These are phyloP conservation scores for Abrus pulchellus DNA, from an alignment of 306 rosid genomes.

Conservation along the genomic window DNA sequence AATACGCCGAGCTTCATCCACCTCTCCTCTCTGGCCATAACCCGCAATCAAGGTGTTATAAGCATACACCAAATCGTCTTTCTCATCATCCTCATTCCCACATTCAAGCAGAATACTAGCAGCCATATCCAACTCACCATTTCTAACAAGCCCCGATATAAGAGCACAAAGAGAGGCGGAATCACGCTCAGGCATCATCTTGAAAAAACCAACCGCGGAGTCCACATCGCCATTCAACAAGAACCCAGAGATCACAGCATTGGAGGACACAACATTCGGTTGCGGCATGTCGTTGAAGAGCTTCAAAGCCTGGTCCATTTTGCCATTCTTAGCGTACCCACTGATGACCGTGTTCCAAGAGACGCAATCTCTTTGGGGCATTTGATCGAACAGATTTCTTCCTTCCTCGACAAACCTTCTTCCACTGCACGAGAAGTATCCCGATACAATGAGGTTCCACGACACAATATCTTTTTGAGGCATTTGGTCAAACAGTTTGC, in stretches of 20 bases:
- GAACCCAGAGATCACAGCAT: constrained; percentile 59
- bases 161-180: constrained; percentile 55
- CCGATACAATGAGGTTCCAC: constrained; percentile 58
- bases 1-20: constrained; percentile 57
- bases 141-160: constrained; percentile 55
- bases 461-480: constrained; percentile 55
- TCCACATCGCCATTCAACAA: constrained; percentile 60
- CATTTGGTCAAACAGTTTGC: constrained; percentile 57
- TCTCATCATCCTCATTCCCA: constrained; percentile 38
- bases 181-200: constrained; percentile 52
- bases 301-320: constrained; percentile 59
- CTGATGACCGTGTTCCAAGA: constrained; percentile 64
- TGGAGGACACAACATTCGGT: constrained; percentile 55
- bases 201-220: constrained; percentile 49
- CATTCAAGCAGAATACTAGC: constrained; percentile 48
- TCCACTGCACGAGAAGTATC: constrained; percentile 51
- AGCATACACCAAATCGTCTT: constrained; percentile 56
- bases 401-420: constrained; percentile 51
- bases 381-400: constrained; percentile 53
- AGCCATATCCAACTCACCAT: constrained; percentile 55
- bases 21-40: constrained; percentile 59
- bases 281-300: constrained; percentile 53
- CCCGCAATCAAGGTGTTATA: constrained; percentile 58
- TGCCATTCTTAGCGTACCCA: constrained; percentile 59
- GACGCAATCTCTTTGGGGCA: constrained; percentile 57